A percentile compares a stretch with the other conserved stretches of the same genome.
phyloP scores from a whole-genome alignment of 345 rosid species.

The Salix suchowensis region DNA sequence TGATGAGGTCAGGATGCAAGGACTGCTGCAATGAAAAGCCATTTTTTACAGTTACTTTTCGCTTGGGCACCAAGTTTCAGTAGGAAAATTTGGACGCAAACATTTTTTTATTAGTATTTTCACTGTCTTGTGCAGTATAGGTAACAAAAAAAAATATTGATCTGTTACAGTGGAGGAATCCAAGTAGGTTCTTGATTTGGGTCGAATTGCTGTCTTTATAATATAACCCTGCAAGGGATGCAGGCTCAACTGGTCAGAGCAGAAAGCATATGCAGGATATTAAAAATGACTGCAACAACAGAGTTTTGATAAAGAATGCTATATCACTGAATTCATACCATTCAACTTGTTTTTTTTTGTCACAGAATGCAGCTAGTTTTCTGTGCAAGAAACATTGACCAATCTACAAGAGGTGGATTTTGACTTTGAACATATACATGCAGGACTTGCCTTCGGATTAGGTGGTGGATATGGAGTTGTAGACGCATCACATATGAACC shows the following conservation, averaged over 20 bases:
- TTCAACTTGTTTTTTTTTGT: too few species aligned
- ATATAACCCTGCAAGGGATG: background rate
- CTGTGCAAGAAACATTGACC: background rate
- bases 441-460: background rate
- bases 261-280: too few species aligned
- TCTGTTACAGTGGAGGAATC: background rate
- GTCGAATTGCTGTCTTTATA: background rate
- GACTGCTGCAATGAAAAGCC: background rate
- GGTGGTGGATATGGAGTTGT: background rate
- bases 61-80: background rate
- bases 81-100: background rate
- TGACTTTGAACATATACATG: background rate
- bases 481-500: background rate
- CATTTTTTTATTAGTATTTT: too few species aligned
- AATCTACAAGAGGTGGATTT: background rate
- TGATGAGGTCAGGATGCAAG: background rate
- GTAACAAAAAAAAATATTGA: background rate
- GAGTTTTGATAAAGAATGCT: background rate
- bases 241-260: background rate
- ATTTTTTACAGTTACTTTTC: background rate
- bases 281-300: background rate
- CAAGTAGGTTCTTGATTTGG: background rate
- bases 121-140: too few species aligned
- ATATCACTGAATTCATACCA: background rate
- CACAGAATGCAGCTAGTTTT: too few species aligned